Conservation (phyloP, 2,329 filamentous ascomycete species). For the Exophiala dermatitidis region DNA sequence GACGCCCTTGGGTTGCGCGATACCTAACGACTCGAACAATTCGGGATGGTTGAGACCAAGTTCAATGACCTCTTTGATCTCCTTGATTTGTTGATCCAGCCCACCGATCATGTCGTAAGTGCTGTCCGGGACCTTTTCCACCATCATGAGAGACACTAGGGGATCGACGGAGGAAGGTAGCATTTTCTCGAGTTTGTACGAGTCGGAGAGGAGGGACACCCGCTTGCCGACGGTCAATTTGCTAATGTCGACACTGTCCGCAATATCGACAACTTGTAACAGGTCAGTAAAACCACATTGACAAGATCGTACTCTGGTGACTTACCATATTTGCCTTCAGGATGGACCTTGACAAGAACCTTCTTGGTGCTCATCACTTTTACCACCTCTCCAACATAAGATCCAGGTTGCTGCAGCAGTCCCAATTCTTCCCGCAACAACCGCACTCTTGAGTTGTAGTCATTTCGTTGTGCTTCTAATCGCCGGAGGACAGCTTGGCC, state of each 20-base stretch:
- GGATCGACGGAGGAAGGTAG: constrained; percentile 96
- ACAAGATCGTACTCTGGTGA: constrained; percentile 18
- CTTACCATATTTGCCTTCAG: constrained; percentile 98
- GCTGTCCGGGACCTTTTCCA: constrained; percentile 98
- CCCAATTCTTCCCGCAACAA: constrained; percentile 92
- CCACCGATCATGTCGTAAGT: constrained; percentile 99
- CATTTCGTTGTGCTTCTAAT: constrained; percentile 94
- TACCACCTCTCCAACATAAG: constrained; percentile 98
- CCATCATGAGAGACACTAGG: constrained; percentile 99
- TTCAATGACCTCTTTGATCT: constrained; percentile 99
- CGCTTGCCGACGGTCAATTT: constrained; percentile 98
- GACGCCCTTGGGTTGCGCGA: constrained; percentile 96
- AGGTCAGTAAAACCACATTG: constrained; percentile 22
- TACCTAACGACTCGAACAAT: constrained; percentile 97
- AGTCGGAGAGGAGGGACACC: constrained; percentile 91
- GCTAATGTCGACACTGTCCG: constrained; percentile 85
- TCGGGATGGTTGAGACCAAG: constrained; percentile 96
- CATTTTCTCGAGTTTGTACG: constrained; percentile 98
- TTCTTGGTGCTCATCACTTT: constrained; percentile 99
- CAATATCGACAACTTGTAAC: constrained; percentile 77
- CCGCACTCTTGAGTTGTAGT: constrained; percentile 97
- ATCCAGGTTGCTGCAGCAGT: constrained; percentile 90
- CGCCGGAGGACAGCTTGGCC: constrained; percentile 90
- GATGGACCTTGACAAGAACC: constrained; percentile 96
- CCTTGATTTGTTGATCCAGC: constrained; percentile 97